These are phyloP conservation scores for Dichomitus squalens DNA, from an alignment of 1,284 basidiomycete species.

Conservation along the genomic window DNA sequence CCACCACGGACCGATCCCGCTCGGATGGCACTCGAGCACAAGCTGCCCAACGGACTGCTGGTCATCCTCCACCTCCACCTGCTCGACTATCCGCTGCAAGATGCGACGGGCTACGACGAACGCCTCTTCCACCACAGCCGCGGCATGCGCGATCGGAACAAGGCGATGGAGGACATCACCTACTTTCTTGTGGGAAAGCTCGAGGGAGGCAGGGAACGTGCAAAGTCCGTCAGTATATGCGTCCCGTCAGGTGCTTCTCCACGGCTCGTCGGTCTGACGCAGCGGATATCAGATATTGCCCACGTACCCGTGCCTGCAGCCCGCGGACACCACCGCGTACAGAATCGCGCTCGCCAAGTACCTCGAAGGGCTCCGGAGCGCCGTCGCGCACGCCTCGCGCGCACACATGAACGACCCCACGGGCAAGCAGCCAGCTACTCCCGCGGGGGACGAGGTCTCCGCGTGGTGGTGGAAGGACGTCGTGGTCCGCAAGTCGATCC, in stretches of 20 bases:
- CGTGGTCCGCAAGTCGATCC: conserved; percentile 51
- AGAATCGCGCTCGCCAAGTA: conserved; percentile 52
- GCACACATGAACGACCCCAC: conserved; percentile 20
- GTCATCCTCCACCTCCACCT: conserved; percentile 54
- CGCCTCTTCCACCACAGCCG: conserved; percentile 47
- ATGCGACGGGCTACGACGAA: conserved; percentile 48
- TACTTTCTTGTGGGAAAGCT: conserved; percentile 51
- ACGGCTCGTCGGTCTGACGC: background rate
- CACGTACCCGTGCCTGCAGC: conserved; percentile 51
- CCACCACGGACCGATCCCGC: background rate
- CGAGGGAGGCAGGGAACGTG: conserved; percentile 37
- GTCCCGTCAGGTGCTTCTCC: background rate
- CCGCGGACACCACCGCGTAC: conserved; percentile 51
- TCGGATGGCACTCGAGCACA: background rate
- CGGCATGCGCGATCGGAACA: conserved; percentile 51
- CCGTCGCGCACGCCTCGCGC: conserved; percentile 31
- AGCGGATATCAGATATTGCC: conserved; percentile 40
- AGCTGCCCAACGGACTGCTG: conserved; percentile 35
- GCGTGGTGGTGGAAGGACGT: conserved; percentile 58
- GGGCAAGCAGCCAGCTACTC: conserved; percentile 12
- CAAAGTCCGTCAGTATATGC: conserved; percentile 36
- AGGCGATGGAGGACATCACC: conserved; percentile 51
- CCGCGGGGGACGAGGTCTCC: conserved; percentile 6
- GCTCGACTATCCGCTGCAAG: conserved; percentile 45
- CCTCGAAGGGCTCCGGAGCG: conserved; percentile 46